phyloP scores from a whole-genome alignment of 768 basidiomycete species.

The Kwoniella bestiolae region DNA sequence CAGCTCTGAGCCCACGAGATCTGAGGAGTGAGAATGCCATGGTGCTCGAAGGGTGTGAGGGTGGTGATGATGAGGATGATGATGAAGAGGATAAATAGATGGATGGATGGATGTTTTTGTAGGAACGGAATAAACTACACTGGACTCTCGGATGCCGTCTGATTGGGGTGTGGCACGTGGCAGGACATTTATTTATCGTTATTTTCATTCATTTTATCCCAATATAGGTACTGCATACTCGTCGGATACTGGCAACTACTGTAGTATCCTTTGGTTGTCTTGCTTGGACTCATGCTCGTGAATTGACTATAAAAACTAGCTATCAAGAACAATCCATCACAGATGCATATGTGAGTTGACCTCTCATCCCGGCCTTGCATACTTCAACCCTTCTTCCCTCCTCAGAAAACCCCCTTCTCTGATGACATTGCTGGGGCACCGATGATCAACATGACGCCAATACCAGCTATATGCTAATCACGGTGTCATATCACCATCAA shows the following conservation, averaged over 20 bases:
- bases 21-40: conserved; percentile 26
- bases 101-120: neutral
- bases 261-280: too few species aligned
- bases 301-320: too few species aligned
- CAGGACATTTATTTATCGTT: neutral
- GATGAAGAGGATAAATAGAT: neutral
- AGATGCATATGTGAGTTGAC: too few species aligned
- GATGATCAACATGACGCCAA: conserved; percentile 23
- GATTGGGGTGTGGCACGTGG: conserved; percentile 1
- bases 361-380: too few species aligned
- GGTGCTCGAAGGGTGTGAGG: conserved; percentile 5
- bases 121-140: neutral
- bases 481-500: conserved; percentile 1
- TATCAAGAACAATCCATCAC: too few species aligned
- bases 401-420: neutral
- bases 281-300: too few species aligned
- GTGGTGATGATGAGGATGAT: neutral
- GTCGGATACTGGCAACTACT: too few species aligned
- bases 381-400: neutral
- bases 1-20: conserved; percentile 19
- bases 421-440: conserved; percentile 32
- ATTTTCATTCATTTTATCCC: conserved; percentile 7
- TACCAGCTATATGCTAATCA: conserved; percentile 33
- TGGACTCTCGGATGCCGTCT: neutral
- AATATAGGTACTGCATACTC: too few species aligned